These are phyloP conservation scores for Chrysanthemum seticuspe DNA, from an alignment of 129 eudicot species.

Conservation along the genomic window DNA sequence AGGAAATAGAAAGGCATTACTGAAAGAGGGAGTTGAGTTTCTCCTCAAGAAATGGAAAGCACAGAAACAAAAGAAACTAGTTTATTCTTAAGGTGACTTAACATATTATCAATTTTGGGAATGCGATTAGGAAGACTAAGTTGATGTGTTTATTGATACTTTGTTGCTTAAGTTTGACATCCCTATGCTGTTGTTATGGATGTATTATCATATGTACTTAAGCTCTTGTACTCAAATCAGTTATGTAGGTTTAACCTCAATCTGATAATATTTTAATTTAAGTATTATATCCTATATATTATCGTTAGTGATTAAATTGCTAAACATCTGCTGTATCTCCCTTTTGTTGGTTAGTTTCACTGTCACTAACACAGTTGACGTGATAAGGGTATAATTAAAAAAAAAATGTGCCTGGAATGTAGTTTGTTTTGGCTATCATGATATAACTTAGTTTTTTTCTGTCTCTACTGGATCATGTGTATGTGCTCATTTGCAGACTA, in stretches of 20 bases:
- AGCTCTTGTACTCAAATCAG: not conserved
- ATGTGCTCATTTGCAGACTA: too few species aligned
- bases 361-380: too few species aligned
- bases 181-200: constrained; percentile 3
- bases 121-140: not conserved
- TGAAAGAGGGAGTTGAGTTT: constrained; percentile 35
- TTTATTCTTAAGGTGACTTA: not conserved
- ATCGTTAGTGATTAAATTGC: not conserved
- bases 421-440: too few species aligned
- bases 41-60: constrained; percentile 22
- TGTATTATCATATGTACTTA: not conserved
- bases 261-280: too few species aligned
- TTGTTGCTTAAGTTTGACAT: constrained; percentile 5
- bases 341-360: too few species aligned
- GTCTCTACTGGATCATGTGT: too few species aligned
- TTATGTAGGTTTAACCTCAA: not conserved
- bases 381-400: too few species aligned
- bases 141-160: not conserved
- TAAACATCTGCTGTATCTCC: not conserved
- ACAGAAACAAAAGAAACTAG: constrained; percentile 13
- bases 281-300: not conserved
- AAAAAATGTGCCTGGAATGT: too few species aligned
- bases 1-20: constrained; percentile 32
- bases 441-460: too few species aligned
- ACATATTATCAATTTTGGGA: constrained; percentile 2